Base-by-base conservation (phyloP, 495 filamentous ascomycete species). In the Penicillium egyptiacum region DNA sequence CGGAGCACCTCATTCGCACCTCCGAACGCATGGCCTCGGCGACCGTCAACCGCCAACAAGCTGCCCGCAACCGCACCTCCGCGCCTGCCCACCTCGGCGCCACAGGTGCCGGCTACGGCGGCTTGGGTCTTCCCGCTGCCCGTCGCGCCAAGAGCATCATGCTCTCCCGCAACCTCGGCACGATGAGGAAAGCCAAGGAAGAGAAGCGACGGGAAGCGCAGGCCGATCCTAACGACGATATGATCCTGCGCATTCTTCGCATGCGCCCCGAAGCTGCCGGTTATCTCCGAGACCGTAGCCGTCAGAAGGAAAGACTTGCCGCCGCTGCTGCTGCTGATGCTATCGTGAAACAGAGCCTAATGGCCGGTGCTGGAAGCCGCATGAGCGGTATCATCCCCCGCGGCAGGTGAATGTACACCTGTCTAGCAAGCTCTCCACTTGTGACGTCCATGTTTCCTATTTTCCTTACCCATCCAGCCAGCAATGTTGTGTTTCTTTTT, bases 221-320 rank as follows among this genome's bases (percentile, higher is more conserved):
- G 70, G 93, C 95, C 4, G 95, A 98, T 62, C 92, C 95, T 8
- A 96, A 88, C 68, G 94, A 99, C 69, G 94, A 99, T 69, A 97
- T 98, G 89, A 98, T 99, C 58, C 74, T 99, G 39, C 83, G 94
- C 14, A 98, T 99, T 58, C 71, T 99, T 61, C 84, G 94, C 47
- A 99, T 99, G 94, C 79, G 94, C 47, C 92, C 92, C 16, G 94
- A 98, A 77, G 95, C 94, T n/a, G 84, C 86, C 40, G 75, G 82
- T 37, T 99, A 99, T 75, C 77, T 99, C 49, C 88, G 87, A 53
- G 92, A 98, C 71, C 78, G 94, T 20, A 92, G 89, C 67, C 83
- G 95, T 56, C 94, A 99, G 75, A 93, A 92, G 76, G 94, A 98
- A 76, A 78, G 93, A 62, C 82, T 97, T 64, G 91, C 91, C 5